phyloP scores from a whole-genome alignment of 768 basidiomycete genomes.

The Auricularia auricula-judae region DNA sequence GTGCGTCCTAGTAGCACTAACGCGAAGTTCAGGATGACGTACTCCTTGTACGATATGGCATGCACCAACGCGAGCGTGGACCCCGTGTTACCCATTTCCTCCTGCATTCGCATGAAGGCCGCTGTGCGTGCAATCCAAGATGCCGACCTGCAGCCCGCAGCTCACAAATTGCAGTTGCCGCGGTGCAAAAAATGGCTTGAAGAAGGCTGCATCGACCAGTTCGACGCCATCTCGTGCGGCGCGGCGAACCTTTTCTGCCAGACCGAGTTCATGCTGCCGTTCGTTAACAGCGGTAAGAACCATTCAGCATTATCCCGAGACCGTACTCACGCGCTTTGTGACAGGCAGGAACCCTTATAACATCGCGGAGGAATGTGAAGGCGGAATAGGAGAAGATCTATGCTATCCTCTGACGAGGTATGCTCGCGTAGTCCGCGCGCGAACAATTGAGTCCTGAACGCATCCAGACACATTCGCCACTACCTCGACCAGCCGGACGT shows the following conservation, averaged over 20 bases:
- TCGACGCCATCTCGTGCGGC: conserved; percentile 32
- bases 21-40: conserved; percentile 17
- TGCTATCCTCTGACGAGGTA: conserved; percentile 50
- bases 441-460: no score
- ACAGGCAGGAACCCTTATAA: conserved; percentile 49
- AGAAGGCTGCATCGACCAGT: conserved; percentile 30
- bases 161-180: conserved; percentile 23
- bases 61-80: conserved; percentile 41
- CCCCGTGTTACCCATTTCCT: conserved; percentile 25
- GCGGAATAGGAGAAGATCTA: conserved; percentile 31
- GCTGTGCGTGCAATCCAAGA: conserved; percentile 8
- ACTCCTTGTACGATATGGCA: conserved; percentile 40
- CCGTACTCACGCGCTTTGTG: conserved; percentile 19
- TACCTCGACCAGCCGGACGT: conserved; percentile 54
- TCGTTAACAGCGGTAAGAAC: conserved; percentile 15
- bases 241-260: conserved; percentile 32
- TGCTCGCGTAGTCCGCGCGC: neutral
- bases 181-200: conserved; percentile 31
- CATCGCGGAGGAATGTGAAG: conserved; percentile 49
- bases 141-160: neutral
- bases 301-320: neutral
- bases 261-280: conserved; percentile 6
- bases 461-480: conserved; percentile 36
- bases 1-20: conserved; percentile 7
- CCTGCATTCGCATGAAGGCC: conserved; percentile 5